Conservation (phyloP, 805 yeast species). For the Candida railenensis region DNA sequence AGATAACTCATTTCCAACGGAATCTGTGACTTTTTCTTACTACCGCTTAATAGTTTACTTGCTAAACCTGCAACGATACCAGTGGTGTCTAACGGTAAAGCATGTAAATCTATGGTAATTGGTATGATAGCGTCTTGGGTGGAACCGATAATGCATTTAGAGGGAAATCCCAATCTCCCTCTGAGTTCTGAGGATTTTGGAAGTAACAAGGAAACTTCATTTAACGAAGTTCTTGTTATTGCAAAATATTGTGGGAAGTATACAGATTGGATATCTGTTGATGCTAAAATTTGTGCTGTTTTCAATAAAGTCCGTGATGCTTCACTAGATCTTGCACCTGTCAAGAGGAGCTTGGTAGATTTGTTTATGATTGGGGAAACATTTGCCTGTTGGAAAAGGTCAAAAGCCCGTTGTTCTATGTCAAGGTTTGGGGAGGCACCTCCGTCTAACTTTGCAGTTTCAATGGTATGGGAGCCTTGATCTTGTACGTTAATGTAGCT, state of each 20-base stretch:
- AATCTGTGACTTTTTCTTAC: conserved; percentile 9
- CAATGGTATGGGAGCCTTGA: neutral
- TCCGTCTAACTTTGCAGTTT: neutral
- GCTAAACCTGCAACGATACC: conserved; percentile 72
- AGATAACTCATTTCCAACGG: conserved; percentile 55
- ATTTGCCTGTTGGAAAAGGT: conserved; percentile 29
- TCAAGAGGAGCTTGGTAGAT: conserved; percentile 43
- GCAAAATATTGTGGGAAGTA: conserved; percentile 49
- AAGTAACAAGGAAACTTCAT: conserved; percentile 48
- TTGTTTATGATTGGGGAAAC: conserved; percentile 47
- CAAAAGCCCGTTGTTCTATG: conserved; percentile 35
- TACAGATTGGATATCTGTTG: conserved; percentile 21
- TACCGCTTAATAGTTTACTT: conserved; percentile 39
- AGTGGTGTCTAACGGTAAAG: conserved; percentile 56
- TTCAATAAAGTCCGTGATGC: conserved; percentile 40
- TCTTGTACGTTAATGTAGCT: conserved; percentile 29
- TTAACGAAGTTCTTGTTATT: conserved; percentile 49
- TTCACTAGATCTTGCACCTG: conserved; percentile 59
- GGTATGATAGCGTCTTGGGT: conserved; percentile 58
- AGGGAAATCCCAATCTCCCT: conserved; percentile 37
- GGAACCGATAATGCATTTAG: conserved; percentile 51
- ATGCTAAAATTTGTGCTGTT: conserved; percentile 38
- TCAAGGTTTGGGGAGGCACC: conserved; percentile 1
- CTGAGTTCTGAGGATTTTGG: conserved; percentile 41
- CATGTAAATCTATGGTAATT: conserved; percentile 50